Conservation (phyloP, 2,329 filamentous ascomycete genomes). For the Pseudogymnoascus sp. region DNA sequence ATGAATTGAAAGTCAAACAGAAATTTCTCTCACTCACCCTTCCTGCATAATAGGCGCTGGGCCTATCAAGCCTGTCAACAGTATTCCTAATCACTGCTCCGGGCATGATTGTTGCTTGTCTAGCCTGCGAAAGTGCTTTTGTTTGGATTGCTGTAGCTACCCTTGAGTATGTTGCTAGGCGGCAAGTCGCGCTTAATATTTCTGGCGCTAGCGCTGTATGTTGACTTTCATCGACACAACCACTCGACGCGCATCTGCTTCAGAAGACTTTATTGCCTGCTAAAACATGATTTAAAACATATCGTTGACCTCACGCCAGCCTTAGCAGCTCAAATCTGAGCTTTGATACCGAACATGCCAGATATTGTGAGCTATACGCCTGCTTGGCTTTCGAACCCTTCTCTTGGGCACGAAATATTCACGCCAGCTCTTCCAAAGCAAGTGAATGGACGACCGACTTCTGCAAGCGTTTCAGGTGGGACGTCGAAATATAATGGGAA, state of each 20-base stretch:
- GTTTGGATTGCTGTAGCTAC: conserved; percentile 2
- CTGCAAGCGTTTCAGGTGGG: conserved; percentile 26
- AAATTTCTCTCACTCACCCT: conserved; percentile 50
- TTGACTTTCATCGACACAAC: conserved; percentile 5
- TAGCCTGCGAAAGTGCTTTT: conserved; percentile 6
- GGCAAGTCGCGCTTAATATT: conserved; percentile 12
- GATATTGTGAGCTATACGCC: conserved; percentile 81
- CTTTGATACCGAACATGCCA: conserved; percentile 54
- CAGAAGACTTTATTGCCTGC: not conserved
- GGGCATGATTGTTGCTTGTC: conserved; percentile 25
- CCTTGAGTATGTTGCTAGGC: not conserved
- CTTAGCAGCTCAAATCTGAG: not conserved
- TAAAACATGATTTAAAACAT: conserved; percentile 7
- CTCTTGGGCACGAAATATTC: conserved; percentile 74
- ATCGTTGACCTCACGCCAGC: not conserved
- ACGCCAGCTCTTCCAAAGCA: conserved; percentile 36
- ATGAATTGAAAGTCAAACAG: conserved; percentile 11
- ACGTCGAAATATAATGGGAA: conserved; percentile 29
- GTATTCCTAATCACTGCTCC: conserved; percentile 49
- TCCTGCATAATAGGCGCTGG: conserved; percentile 85
- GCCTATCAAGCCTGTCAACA: conserved; percentile 85
- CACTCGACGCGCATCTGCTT: conserved; percentile 5
- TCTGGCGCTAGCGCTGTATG: conserved; percentile 8
- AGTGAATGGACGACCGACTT: conserved; percentile 24
- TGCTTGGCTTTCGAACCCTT: conserved; percentile 73